phyloP scores from a whole-genome alignment of 202 grass and related monocot species.

The Digitaria exilis region DNA sequence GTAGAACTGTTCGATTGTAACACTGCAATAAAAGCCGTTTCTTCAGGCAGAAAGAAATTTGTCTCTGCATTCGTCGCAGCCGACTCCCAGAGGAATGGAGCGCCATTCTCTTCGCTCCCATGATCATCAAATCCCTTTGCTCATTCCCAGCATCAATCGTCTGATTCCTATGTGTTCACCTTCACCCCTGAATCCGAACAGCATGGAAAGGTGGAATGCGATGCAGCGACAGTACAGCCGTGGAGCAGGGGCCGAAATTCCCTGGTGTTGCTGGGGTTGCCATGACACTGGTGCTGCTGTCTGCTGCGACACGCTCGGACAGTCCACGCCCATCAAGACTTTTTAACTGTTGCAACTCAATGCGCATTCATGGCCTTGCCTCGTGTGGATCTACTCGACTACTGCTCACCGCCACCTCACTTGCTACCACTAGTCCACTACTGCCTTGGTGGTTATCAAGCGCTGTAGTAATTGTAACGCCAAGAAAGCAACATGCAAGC shows the following conservation, averaged over 20 bases:
- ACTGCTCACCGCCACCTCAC: too few species aligned
- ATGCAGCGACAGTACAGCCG: not conserved
- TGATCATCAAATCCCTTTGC: not conserved
- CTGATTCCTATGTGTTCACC: not conserved
- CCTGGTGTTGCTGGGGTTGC: not conserved
- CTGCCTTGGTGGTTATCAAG: not conserved
- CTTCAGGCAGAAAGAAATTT: not conserved
- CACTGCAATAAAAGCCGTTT: not conserved
- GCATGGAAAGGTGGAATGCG: not conserved
- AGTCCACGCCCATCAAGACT: slow-evolving; percentile 33
- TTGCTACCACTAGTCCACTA: not conserved
- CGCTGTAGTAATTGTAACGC: not conserved
- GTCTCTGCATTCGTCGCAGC: not conserved
- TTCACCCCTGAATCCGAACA: not conserved
- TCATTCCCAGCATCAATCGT: not conserved
- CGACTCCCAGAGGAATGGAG: slow-evolving; percentile 2
- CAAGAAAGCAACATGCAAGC: not conserved
- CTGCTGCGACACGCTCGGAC: not conserved
- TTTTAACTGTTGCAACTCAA: slow-evolving; percentile 40
- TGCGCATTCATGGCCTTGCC: slow-evolving; percentile 37
- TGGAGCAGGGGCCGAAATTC: not conserved
- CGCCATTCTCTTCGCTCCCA: not conserved
- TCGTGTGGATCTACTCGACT: slow-evolving; percentile 20
- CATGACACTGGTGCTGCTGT: not conserved
- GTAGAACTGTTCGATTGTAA: not conserved